Evolutionary conservation across 208 protist species (phyloP).

Genomic region (Naegleria lovaniensis): DNA sequence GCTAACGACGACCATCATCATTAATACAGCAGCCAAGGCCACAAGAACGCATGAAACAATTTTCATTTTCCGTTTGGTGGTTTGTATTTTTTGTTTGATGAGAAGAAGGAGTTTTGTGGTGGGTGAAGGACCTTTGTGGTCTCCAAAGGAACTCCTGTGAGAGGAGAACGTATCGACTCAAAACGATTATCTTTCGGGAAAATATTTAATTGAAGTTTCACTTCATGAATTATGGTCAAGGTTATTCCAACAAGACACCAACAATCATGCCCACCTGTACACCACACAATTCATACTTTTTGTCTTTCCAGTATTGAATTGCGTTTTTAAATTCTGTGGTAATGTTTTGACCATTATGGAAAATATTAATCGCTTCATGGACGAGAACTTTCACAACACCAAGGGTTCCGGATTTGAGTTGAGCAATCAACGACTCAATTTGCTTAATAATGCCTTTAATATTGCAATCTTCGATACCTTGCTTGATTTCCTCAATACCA

Average conservation of each 20-base stretch:
- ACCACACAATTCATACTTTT: slow-evolving; percentile 20
- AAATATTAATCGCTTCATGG: slow-evolving; percentile 32
- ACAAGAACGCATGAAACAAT: neutral
- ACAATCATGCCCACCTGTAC: slow-evolving; percentile 23
- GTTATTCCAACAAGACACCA: slow-evolving; percentile 35
- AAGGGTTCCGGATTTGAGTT: neutral
- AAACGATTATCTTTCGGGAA: no score
- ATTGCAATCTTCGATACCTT: neutral
- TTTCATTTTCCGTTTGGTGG: no score
- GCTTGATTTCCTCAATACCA: neutral
- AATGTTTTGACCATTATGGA: slow-evolving; percentile 24
- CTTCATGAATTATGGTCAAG: no score
- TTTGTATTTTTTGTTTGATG: no score
- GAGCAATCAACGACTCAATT: neutral
- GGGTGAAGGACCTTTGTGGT: no score
- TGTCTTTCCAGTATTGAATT: slow-evolving; percentile 3
- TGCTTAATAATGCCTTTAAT: slow-evolving; percentile 25
- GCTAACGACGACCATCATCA: neutral
- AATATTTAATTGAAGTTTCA: no score
- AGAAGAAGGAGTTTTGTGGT: no score
- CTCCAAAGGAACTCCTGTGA: no score
- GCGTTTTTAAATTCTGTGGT: slow-evolving; percentile 27
- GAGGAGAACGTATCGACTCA: no score
- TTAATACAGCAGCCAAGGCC: neutral
- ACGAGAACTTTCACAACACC: slow-evolving; percentile 32